A percentile compares a stretch with the other conserved stretches of the same genome.
Evolutionary conservation across 805 yeast species (phyloP).

Genomic region (Clavispora vitiphila): DNA sequence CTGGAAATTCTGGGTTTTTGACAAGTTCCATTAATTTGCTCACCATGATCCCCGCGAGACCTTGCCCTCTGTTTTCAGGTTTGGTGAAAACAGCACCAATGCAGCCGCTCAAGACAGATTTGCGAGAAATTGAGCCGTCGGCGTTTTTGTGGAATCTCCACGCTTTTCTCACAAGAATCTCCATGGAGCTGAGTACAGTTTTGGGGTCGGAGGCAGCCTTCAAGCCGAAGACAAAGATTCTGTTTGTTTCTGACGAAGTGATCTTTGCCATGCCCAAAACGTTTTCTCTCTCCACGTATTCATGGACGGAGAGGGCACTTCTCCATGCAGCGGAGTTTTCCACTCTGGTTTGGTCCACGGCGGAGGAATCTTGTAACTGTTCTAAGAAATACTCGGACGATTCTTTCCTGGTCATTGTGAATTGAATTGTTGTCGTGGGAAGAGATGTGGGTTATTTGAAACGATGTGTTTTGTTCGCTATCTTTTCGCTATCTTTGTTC

Average conservation of each 20-base stretch:
- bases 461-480: no score
- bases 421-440: neutral
- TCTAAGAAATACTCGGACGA: slow-evolving; percentile 12
- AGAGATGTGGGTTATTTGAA: neutral
- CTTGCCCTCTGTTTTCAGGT: slow-evolving; percentile 32
- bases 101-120: slow-evolving; percentile 27
- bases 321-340: slow-evolving; percentile 35
- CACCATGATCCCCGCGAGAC: slow-evolving; percentile 36
- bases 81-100: slow-evolving; percentile 40
- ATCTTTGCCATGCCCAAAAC: slow-evolving; percentile 23
- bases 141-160: slow-evolving; percentile 18
- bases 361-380: slow-evolving; percentile 18
- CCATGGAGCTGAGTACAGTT: slow-evolving; percentile 28
- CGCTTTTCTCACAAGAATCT: slow-evolving; percentile 28
- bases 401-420: slow-evolving; percentile 1
- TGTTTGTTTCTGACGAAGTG: slow-evolving; percentile 13
- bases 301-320: slow-evolving; percentile 27
- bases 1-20: slow-evolving; percentile 14
- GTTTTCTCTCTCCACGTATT: slow-evolving; percentile 32
- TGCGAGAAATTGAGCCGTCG: slow-evolving; percentile 13
- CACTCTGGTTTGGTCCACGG: slow-evolving; percentile 28
- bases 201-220: slow-evolving; percentile 15
- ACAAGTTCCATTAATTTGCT: slow-evolving; percentile 28
- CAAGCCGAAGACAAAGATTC: slow-evolving; percentile 24
- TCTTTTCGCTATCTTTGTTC: no score